Percentiles rank a stretch among this genome's conserved stretches.
Evolutionary conservation across 2,329 filamentous ascomycete species (phyloP).

Genomic region (Xylariaceae sp.): DNA sequence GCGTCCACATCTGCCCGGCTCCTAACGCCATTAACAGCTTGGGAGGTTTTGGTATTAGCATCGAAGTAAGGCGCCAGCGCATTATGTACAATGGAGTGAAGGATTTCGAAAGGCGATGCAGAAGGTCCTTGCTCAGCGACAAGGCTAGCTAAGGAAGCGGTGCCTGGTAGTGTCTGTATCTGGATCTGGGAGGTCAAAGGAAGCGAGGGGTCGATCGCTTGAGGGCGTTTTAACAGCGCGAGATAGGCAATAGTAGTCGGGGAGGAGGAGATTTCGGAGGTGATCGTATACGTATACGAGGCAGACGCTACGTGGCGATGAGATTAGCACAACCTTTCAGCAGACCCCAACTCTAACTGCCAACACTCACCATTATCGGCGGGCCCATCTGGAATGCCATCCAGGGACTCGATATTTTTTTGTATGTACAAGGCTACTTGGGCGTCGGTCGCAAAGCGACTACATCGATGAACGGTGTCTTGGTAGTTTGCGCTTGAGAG

Average conservation of each 20-base stretch:
- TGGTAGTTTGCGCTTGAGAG: slow-evolving; percentile 73
- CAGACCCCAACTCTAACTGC: background rate
- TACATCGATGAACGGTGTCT: slow-evolving; percentile 87
- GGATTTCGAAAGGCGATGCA: slow-evolving; percentile 86
- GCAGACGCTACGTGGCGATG: slow-evolving; percentile 46
- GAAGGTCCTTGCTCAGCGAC: slow-evolving; percentile 74
- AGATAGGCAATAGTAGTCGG: slow-evolving; percentile 84
- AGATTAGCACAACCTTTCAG: slow-evolving; percentile 36
- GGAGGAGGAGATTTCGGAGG: slow-evolving; percentile 80
- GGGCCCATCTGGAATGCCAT: slow-evolving; percentile 57
- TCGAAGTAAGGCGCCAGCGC: slow-evolving; percentile 96
- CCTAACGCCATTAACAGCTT: slow-evolving; percentile 68
- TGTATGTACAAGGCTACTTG: slow-evolving; percentile 91
- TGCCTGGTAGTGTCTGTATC: slow-evolving; percentile 88
- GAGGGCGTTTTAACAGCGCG: slow-evolving; percentile 86
- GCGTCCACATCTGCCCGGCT: slow-evolving; percentile 84
- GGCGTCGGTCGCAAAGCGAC: slow-evolving; percentile 86
- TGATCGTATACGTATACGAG: slow-evolving; percentile 78
- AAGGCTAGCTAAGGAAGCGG: slow-evolving; percentile 71
- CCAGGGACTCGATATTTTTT: slow-evolving; percentile 72
- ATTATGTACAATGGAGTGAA: slow-evolving; percentile 91
- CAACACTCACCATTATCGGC: slow-evolving; percentile 52
- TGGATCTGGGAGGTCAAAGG: slow-evolving; percentile 89
- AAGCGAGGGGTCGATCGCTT: slow-evolving; percentile 82
- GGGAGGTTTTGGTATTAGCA: slow-evolving; percentile 86